A percentile compares a stretch with the other conserved stretches of the same genome.
Evolutionary conservation across 352 stramenopile species (phyloP).

Genomic region (Globisporangium spinosum): DNA sequence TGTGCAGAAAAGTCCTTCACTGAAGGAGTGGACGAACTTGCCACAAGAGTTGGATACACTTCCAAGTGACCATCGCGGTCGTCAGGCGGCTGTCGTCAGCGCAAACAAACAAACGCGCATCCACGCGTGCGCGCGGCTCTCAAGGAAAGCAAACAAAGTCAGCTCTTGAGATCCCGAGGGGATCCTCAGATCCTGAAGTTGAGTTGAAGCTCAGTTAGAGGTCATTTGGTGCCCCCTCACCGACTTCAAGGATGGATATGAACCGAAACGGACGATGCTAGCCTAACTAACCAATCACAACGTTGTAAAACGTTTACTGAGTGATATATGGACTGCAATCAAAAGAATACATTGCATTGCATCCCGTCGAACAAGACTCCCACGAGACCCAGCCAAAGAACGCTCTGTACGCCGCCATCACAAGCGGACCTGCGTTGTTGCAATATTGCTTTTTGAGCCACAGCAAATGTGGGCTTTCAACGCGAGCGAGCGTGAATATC

Average conservation of each 20-base stretch:
- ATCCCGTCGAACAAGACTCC: background rate
- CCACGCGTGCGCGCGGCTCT: background rate
- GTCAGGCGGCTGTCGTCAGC: background rate
- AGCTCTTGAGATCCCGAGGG: background rate
- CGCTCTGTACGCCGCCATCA: background rate
- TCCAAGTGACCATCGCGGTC: background rate
- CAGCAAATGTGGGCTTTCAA: background rate
- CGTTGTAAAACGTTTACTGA: background rate
- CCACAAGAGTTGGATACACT: background rate
- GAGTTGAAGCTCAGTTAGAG: background rate
- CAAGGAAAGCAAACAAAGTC: background rate
- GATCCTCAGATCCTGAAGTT: background rate
- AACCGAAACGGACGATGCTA: background rate
- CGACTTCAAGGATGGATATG: background rate
- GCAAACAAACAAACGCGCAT: background rate
- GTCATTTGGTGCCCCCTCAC: background rate
- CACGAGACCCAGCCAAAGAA: background rate
- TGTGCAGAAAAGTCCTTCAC: background rate
- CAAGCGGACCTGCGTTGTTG: too few relatives aligned
- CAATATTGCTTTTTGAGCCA: too few relatives aligned
- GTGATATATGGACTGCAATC: background rate
- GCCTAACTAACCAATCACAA: background rate
- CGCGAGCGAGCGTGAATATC: background rate
- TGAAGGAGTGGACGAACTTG: too few relatives aligned
- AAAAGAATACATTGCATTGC: background rate